Base-by-base conservation (phyloP, 306 rosid species). In the Crotalaria pallida region DNA sequence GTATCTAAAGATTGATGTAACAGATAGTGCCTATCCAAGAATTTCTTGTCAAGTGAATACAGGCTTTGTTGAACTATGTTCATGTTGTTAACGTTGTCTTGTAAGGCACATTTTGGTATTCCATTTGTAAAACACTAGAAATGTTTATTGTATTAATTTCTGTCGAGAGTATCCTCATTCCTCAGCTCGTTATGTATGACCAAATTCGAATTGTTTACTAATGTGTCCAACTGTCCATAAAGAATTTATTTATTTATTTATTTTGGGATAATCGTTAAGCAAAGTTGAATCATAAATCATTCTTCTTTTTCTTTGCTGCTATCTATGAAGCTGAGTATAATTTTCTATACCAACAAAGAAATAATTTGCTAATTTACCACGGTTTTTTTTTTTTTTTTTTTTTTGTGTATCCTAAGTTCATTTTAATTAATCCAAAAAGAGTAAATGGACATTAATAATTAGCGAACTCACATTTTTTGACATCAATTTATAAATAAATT, bases 101-200 rank as follows among this genome's bases (percentile, higher is more conserved):
- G 63, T 64, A 2, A 10, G 63, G 10, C 69, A 40, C 64, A 53
- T 68, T 79, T 60, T 48, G 55, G 43, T 69, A 31, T 26, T 38
- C 72, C 63, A 59, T 26, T 10, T 68, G 74, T 72, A 55, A 40
- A 63, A 57, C 51, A 57, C 51, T 29, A 43, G 73, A 19, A 44
- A 58, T 65, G 15, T n/a, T 64, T 21, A 50, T 67, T 9, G 47
- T 26, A 19, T 33, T 29, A 50, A 57, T 29, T 7, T 59, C 17
- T 17, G 45, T 24, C 34, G 3, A 22, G 27, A 19, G 15, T 15
- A 49, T 6, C n/a, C n/a, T n/a, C 6, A 11, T 17, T 19, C 27
- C 12, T 62, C n/a, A n/a, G n/a, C n/a, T n/a, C 31, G 12, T 22
- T 49, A 41, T 34, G 11, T 61, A 24, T 36, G 2, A 61, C 61